Evolutionary conservation across 495 filamentous ascomycete genomes (phyloP).

Genomic region (Trichoderma orchidacearum): DNA sequence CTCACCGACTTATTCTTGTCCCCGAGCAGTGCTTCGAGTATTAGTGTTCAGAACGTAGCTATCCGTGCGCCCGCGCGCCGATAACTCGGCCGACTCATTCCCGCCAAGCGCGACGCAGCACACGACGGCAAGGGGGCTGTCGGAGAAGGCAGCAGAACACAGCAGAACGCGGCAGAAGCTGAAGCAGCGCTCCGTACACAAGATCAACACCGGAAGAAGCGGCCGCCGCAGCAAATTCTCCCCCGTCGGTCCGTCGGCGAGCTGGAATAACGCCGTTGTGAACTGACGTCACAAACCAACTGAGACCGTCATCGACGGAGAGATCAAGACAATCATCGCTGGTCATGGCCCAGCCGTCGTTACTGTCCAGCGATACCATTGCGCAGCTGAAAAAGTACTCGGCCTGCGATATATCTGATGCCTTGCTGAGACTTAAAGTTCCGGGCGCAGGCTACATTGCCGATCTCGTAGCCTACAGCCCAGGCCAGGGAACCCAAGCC

Average conservation of each 20-base stretch:
- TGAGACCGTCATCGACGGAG: neutral
- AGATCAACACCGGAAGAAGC: no score
- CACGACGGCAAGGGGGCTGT: neutral
- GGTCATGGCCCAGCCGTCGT: neutral
- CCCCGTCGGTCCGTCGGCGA: no score
- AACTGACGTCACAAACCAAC: neutral
- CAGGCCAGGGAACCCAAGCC: neutral
- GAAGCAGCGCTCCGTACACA: neutral
- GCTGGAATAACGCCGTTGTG: neutral
- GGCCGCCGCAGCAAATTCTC: no score
- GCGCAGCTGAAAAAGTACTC: slow-evolving; percentile 6
- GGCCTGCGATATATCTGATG: slow-evolving; percentile 45
- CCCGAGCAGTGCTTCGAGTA: no score
- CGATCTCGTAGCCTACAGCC: slow-evolving; percentile 30
- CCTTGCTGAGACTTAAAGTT: slow-evolving; percentile 45
- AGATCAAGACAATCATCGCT: neutral
- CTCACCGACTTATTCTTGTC: neutral
- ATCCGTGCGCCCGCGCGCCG: neutral
- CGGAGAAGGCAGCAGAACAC: no score
- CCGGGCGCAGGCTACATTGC: slow-evolving; percentile 45
- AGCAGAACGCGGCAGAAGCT: neutral
- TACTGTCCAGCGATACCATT: neutral
- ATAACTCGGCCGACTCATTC: neutral
- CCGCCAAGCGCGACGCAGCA: neutral
- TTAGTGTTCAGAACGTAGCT: neutral